A percentile compares a stretch with the other conserved stretches of the same genome.
Conservation (phyloP, 345 rosid species). For the Populus davidiana region DNA sequence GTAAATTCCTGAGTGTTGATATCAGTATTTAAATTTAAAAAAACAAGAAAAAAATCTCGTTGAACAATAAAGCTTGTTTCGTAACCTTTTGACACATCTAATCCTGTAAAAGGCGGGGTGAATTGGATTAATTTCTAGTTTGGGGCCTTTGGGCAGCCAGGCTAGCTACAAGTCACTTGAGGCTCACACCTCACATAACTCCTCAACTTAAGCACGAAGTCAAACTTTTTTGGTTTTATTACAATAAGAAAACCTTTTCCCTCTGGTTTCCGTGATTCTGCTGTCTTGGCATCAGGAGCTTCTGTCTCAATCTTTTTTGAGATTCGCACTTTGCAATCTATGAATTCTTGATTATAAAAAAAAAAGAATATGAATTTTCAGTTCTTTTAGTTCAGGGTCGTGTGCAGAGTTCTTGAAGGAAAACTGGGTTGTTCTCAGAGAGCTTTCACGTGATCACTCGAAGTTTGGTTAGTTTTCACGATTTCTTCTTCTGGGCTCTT, state of each 20-base stretch:
- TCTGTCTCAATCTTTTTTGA: conserved; percentile 6
- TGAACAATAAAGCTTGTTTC: no score
- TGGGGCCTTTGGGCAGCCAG: background rate
- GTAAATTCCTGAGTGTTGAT: no score
- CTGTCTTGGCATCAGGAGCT: conserved; percentile 15
- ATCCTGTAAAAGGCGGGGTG: background rate
- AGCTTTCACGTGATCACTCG: conserved; percentile 4
- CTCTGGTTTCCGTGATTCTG: background rate
- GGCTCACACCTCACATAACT: background rate
- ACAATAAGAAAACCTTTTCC: background rate
- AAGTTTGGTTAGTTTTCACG: background rate
- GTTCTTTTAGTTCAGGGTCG: background rate
- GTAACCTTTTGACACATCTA: no score
- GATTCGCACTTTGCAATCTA: background rate
- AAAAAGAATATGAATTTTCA: background rate
- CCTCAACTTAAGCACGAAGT: background rate
- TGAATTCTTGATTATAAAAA: background rate
- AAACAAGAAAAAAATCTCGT: no score
- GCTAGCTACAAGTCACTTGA: background rate
- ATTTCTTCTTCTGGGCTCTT: background rate
- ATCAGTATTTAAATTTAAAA: no score
- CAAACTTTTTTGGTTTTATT: no score
- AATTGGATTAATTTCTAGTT: background rate
- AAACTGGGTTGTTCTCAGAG: background rate
- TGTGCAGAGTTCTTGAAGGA: background rate